Evolutionary conservation across 2,329 filamentous ascomycete genomes (phyloP).

Genomic region (Cryphonectria naterciae): DNA sequence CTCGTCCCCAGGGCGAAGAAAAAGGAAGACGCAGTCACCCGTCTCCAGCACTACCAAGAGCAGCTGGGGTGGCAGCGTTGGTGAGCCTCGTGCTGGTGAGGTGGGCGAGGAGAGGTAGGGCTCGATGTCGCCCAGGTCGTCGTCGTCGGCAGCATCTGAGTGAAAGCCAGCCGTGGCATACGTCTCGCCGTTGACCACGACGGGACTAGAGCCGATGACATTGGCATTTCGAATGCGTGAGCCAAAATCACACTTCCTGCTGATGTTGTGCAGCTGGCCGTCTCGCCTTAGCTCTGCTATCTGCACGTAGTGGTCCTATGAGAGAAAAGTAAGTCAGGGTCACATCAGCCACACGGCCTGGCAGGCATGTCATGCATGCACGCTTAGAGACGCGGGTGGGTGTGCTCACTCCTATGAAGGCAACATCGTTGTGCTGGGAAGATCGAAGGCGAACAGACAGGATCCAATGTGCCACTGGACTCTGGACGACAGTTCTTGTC

Average conservation of each 20-base stretch:
- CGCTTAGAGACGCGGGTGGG: not conserved
- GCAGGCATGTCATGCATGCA: not conserved
- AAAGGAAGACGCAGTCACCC: conserved; percentile 77
- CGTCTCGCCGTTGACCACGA: conserved; percentile 36
- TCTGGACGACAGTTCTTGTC: conserved; percentile 76
- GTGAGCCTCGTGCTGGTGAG: conserved; percentile 19
- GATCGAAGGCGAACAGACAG: conserved; percentile 79
- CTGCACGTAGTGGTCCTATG: conserved; percentile 75
- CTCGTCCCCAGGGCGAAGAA: conserved; percentile 54
- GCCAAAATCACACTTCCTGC: conserved; percentile 78
- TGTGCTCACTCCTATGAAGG: conserved; percentile 75
- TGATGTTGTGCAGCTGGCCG: conserved; percentile 74
- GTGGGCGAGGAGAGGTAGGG: conserved; percentile 4
- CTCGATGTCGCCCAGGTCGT: conserved; percentile 37
- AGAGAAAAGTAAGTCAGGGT: conserved; percentile 19
- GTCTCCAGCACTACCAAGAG: conserved; percentile 77
- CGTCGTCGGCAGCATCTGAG: conserved; percentile 44
- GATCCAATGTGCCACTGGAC: conserved; percentile 75
- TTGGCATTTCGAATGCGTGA: conserved; percentile 78
- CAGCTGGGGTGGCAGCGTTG: conserved; percentile 69
- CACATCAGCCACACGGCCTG: conserved; percentile 31
- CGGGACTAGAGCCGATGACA: conserved; percentile 66
- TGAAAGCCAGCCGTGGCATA: conserved; percentile 32
- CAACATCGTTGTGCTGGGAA: conserved; percentile 74
- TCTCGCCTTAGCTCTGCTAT: conserved; percentile 74